Percentiles rank a stretch among this genome's conserved stretches.
Conservation (phyloP, 192 early-diverging fungal genomes). For the Rhizophagus prolifer region DNA sequence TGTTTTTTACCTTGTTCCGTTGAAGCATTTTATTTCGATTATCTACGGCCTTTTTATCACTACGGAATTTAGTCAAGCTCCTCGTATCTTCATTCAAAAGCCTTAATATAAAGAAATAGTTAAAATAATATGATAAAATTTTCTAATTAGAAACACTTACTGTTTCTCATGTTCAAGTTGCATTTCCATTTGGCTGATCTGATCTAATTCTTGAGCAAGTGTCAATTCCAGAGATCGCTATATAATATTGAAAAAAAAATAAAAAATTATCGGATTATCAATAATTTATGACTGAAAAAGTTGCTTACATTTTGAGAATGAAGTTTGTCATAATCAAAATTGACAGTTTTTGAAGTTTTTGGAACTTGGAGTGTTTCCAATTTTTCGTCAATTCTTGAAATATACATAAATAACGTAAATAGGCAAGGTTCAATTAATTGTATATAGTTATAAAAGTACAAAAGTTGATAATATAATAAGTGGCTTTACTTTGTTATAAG, state of each 20-base stretch:
- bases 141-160: background rate
- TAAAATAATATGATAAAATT: background rate
- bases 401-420: background rate
- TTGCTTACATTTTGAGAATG: conserved; percentile 2
- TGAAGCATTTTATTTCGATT: conserved; percentile 9
- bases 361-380: background rate
- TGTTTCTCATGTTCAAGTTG: conserved; percentile 1
- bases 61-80: background rate
- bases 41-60: conserved; percentile 9
- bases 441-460: background rate
- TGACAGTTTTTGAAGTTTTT: background rate
- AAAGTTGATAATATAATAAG: background rate
- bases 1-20: background rate
- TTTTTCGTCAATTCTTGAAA: conserved; percentile 12
- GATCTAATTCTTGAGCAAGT: background rate
- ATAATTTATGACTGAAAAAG: background rate
- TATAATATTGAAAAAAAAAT: background rate
- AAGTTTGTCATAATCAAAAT: conserved; percentile 9
- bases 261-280: background rate
- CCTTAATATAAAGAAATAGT: background rate
- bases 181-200: conserved; percentile 8
- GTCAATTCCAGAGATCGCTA: background rate
- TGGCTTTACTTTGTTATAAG: background rate
- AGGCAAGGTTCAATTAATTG: no score
- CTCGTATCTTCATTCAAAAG: background rate